Conservation (phyloP, 768 basidiomycete species). For the Pleurotus tuber-regium region DNA sequence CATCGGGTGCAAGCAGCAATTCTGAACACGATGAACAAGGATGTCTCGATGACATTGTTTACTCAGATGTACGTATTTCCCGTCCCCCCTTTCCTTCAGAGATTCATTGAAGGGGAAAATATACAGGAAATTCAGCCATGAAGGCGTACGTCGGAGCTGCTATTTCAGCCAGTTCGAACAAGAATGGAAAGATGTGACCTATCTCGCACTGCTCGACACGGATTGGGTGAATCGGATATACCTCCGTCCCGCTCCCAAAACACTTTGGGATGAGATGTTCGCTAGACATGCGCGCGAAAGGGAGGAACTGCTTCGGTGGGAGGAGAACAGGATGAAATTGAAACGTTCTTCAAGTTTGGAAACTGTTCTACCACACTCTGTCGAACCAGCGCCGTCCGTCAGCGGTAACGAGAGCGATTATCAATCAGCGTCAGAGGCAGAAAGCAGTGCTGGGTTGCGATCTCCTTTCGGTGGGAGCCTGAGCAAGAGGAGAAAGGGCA, state of each 20-base stretch:
- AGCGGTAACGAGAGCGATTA: conserved; percentile 2
- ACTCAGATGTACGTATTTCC: conserved; percentile 34
- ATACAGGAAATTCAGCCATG: conserved; percentile 56
- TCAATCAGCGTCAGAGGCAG: neutral
- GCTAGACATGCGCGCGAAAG: conserved; percentile 54
- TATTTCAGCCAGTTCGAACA: conserved; percentile 41
- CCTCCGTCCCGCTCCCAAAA: conserved; percentile 30
- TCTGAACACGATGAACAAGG: conserved; percentile 40
- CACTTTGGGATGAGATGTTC: conserved; percentile 64
- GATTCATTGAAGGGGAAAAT: too few relatives aligned
- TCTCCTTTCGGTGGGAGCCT: too few relatives aligned
- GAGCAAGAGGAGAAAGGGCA: too few relatives aligned
- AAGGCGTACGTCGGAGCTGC: conserved; percentile 59
- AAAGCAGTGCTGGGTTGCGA: neutral
- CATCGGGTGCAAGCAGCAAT: conserved; percentile 56
- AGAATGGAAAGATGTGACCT: conserved; percentile 60
- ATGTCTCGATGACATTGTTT: conserved; percentile 46
- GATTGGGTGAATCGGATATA: conserved; percentile 47
- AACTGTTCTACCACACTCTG: conserved; percentile 30
- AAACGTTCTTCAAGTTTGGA: conserved; percentile 39
- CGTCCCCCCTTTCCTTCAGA: too few relatives aligned
- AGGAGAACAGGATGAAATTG: conserved; percentile 28
- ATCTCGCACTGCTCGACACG: conserved; percentile 58
- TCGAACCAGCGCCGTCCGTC: neutral
- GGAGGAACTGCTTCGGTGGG: conserved; percentile 53